These are phyloP conservation scores for Trametes sanguinea DNA, from an alignment of 768 basidiomycete genomes.

Conservation along the genomic window DNA sequence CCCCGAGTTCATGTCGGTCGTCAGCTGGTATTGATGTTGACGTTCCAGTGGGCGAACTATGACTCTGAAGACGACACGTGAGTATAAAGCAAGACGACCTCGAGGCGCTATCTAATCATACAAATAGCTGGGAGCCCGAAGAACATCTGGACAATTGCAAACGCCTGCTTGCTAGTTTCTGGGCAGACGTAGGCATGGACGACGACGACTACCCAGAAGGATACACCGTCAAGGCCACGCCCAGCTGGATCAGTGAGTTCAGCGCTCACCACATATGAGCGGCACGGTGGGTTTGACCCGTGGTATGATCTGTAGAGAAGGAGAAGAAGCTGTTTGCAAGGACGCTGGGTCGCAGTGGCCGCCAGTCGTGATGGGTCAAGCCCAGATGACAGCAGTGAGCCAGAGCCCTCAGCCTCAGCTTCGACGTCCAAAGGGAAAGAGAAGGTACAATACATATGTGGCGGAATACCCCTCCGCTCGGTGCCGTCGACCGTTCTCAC, in stretches of 20 bases:
- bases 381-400: constrained; percentile 12
- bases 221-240: constrained; percentile 42
- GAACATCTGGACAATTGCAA: constrained; percentile 58
- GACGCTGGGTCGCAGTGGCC: constrained; percentile 25
- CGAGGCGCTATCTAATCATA: neutral
- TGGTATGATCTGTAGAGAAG: constrained; percentile 30
- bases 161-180: constrained; percentile 61
- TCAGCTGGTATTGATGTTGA: no score
- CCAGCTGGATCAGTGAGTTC: constrained; percentile 59
- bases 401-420: constrained; percentile 19
- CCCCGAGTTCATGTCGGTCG: neutral
- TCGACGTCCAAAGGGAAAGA: constrained; percentile 20
- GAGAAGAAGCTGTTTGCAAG: constrained; percentile 42
- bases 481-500: neutral
- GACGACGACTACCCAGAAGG: constrained; percentile 55
- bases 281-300: no score
- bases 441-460: neutral
- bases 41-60: constrained; percentile 68
- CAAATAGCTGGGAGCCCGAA: constrained; percentile 67
- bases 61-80: constrained; percentile 58
- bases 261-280: neutral
- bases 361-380: constrained; percentile 1
- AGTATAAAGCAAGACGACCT: constrained; percentile 10
- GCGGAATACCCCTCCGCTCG: no score
- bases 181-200: constrained; percentile 55